Evolutionary conservation across 306 rosid species (phyloP), one percentile per base, ranked within the genome.

Genomic region (Trichosanthes cucumerina): DNA sequence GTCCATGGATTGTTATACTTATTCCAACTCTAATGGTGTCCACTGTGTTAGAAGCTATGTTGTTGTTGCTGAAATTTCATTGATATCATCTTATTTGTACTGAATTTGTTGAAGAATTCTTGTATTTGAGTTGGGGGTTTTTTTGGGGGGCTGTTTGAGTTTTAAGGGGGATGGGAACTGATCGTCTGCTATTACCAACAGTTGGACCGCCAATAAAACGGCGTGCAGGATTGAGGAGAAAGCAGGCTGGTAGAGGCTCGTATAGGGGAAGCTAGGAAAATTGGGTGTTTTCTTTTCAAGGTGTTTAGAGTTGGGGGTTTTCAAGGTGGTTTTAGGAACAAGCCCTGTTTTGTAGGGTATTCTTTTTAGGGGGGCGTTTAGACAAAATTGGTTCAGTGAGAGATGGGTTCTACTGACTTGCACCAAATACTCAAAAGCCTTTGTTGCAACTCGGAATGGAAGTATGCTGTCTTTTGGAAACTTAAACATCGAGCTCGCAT

Each of bases 231-330:
- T 82, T 96, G 77, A 82, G 99, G 88, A 96, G 91, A 83, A 96
- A 96, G 80, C 99, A 96, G 87, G 99, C 99, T 71, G 98, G 99
- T 85, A 87, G 99, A 92, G 99, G 99, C 24, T 96, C 99, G 18
- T 96, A 96, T 41, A 88, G 99, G 83, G 99, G 96, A 72, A 96
- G 99, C 88, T 95, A 93, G 97, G 82, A 50, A 54, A 72, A 68
- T 39, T 41, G 70, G 62, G 57, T 26, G 47, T 39, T 73, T 21
- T 38, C 14, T 64, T 65, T 38, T 59, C 59, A 74, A 75, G 77
- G 80, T 5, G n/a, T 78, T 78, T 36, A 64, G 46, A 62, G 78
- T 79, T 68, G 52, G 52, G 80, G 33, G 11, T 52, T 64, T 63
- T 46, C 59, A 46, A 64, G 44, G 70, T 65, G 10, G 28, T 43